Evolutionary conservation across 2,329 filamentous ascomycete genomes (phyloP), one percentile per base, ranked within the genome.

Genomic region (Dryadomyces quercus-mongolicae): DNA sequence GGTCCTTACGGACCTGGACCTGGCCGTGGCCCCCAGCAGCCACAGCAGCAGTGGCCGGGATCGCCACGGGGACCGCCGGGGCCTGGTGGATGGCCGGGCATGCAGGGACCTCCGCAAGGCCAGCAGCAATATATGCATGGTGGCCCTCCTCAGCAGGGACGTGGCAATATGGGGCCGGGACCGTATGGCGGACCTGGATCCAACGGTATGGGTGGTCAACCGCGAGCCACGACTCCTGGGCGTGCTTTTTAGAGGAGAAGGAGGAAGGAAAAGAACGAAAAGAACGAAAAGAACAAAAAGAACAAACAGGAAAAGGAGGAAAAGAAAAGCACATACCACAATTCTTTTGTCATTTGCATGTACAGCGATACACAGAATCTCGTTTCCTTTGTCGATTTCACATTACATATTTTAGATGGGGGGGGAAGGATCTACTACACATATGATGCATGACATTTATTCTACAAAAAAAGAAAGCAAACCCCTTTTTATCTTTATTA

Each of bases 191-290:
- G 12, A 0, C 53, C 38, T 42, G 61, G 62, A 8, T 63, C 63
- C 40, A 64, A 62, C 25, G 60, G 62, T n/a, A 62, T 63, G 2
- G 42, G 50, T 9, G 36, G 36, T 40, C 21, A 57, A 36, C 43
- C 54, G 12, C 51, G 55, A 1, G 46, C 52, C 9, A 47, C 55
- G 20, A 58, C 56, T 2, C 53, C 57, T 18, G 66, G 65, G 12
- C 65, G 67, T 53, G 65, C 65, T 51, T 65, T 66, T 34, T 68
- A 66, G 61, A 40, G 18, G 25, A 47, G 18, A 18, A 47, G 7
- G 18, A 16, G 16, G 44, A 18, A 38, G 47, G 7, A 15, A 16
- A n/a, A 40, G 36, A 16, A 40, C 6, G 36, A 12, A 40, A 16
- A 40, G 15, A n/a, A n/a, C n/a, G 36, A 9, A 12, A 40, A 40